These are phyloP conservation scores for Yamadazyma aaseri DNA, from an alignment of 1,139 yeast species.

Conservation along the genomic window DNA sequence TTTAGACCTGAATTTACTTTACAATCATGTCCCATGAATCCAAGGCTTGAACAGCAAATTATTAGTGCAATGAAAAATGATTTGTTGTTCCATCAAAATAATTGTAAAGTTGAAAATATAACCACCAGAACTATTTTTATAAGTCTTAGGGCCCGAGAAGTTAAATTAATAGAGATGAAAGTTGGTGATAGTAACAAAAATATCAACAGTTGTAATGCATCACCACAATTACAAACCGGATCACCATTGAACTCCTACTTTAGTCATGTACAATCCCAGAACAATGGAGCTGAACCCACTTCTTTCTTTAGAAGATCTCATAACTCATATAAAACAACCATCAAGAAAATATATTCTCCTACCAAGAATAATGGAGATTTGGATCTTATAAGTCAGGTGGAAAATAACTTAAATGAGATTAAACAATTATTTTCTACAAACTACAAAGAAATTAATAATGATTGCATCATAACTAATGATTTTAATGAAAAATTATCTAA, in stretches of 20 bases:
- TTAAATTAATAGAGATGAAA: conserved; percentile 49
- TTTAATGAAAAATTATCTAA: conserved; percentile 21
- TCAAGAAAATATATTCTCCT: conserved; percentile 38
- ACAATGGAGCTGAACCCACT: background rate
- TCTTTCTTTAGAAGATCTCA: conserved; percentile 10
- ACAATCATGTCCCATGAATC: conserved; percentile 49
- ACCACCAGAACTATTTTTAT: conserved; percentile 40
- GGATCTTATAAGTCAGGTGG: conserved; percentile 26
- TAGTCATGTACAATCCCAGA: conserved; percentile 3
- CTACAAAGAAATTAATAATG: conserved; percentile 8
- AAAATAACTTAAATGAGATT: conserved; percentile 26
- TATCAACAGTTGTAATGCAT: conserved; percentile 1
- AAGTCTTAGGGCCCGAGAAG: conserved; percentile 56
- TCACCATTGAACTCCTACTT: conserved; percentile 9
- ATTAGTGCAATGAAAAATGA: conserved; percentile 57
- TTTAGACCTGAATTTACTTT: conserved; percentile 51
- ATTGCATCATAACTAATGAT: conserved; percentile 11
- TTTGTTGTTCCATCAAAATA: conserved; percentile 42
- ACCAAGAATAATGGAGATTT: conserved; percentile 32
- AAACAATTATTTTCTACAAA: conserved; percentile 21
- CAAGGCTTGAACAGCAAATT: conserved; percentile 53
- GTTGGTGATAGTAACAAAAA: conserved; percentile 13
- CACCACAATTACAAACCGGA: conserved; percentile 7
- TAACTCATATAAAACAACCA: conserved; percentile 34
- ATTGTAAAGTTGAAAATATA: conserved; percentile 31